Base-by-base conservation (phyloP, 768 basidiomycete genomes). In the Leccinum longicurvipes region DNA sequence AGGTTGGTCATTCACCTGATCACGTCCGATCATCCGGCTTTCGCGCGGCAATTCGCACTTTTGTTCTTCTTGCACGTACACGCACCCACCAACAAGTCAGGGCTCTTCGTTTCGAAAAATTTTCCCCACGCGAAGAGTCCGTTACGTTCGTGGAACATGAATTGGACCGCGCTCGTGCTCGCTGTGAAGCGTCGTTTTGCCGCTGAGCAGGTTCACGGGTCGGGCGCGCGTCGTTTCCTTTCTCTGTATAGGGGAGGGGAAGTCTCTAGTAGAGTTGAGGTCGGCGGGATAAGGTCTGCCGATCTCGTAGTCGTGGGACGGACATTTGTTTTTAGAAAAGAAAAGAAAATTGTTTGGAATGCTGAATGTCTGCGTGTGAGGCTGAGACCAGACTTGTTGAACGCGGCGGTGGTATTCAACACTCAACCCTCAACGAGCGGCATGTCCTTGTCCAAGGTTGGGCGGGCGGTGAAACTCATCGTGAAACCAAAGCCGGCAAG, bases 121-220 rank as follows among this genome's bases (percentile, higher is more conserved):
- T 19, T 7, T 64, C 36, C 63, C 39, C 36, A 82, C 73, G 73
- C 72, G 76, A 65, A 73, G 79, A 77, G 79, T 76, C 80, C 85
- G 85, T 86, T 86, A 86, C 84, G 84, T 81, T 82, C 74, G 78
- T 86, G 85, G 84, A 81, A 86, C 59, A 86, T 73, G 58, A 57
- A 83, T 57, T 59, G 64, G 70, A 65, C 71, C 56, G 63, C 63
- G 39, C 60, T 63, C 59, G 67, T 41, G 69, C 69, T 71, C 76
- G 79, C 85, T 77, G 72, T 63, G 57, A 56, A 65, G 69, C 72
- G 67, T 79, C 82, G 85, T 86, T 78, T 80, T 86, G 84, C 76
- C 68, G 73, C 62, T 58, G 70, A 63, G 72, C 72, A 78, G 83
- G 60, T 34, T 62, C 57, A 74, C 80, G 74, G 72, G 74, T 73